These are phyloP conservation scores for Choiromyces venosus DNA, from an alignment of 495 filamentous ascomycete species.

Conservation along the genomic window DNA sequence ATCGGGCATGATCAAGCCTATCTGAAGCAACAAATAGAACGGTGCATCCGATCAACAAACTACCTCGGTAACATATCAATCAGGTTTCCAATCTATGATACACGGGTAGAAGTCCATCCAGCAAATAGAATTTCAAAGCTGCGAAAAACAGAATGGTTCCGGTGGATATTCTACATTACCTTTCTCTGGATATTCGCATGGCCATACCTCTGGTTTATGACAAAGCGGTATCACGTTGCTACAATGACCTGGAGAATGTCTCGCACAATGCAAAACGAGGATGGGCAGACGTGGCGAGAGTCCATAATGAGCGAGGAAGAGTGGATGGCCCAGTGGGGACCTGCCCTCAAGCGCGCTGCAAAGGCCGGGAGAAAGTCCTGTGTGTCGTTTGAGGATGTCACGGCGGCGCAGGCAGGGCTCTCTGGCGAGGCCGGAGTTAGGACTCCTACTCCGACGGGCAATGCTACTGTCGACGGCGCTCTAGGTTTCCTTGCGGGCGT, in stretches of 20 bases:
- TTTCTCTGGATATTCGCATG: constrained; percentile 59
- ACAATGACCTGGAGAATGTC: constrained; percentile 53
- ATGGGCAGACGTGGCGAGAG: constrained; percentile 16
- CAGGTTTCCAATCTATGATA: constrained; percentile 50
- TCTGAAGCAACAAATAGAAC: constrained; percentile 47
- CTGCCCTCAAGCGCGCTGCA: constrained; percentile 25
- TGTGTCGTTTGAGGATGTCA: constrained; percentile 13
- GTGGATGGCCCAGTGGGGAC: constrained; percentile 29
- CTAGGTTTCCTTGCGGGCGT: constrained; percentile 19
- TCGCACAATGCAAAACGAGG: constrained; percentile 26
- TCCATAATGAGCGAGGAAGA: constrained; percentile 13
- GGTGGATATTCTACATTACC: constrained; percentile 56
- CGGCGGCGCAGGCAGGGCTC: constrained; percentile 9
- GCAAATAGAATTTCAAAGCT: constrained; percentile 52
- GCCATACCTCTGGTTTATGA: constrained; percentile 59
- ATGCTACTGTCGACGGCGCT: constrained; percentile 10
- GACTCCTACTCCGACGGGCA: constrained; percentile 13
- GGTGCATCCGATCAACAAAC: constrained; percentile 53
- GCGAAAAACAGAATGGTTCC: constrained; percentile 55
- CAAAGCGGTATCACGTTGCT: constrained; percentile 57
- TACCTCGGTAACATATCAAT: constrained; percentile 56
- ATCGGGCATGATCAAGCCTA: constrained; percentile 15
- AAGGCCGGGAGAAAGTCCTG: neutral
- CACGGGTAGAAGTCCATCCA: constrained; percentile 52
- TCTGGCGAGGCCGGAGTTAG: constrained; percentile 1